Evolutionary conservation across 805 yeast species (phyloP), one percentile per base, ranked within the genome.

Genomic region (Millerago galiae): DNA sequence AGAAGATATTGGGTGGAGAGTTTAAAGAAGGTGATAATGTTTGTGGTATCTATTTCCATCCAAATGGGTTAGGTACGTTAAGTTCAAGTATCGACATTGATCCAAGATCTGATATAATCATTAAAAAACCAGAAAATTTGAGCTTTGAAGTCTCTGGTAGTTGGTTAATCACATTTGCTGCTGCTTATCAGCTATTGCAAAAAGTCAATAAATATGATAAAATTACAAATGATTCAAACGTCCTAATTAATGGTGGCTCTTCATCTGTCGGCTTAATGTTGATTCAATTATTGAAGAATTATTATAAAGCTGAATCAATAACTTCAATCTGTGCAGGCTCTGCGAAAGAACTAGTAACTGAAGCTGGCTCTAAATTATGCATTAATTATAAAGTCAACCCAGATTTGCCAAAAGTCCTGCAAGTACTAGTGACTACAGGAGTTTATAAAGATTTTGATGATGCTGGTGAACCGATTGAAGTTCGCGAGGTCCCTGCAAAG

Each of bases 211-310:
- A 43, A 52, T 50, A 24, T 62, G 40, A 34, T 21, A 33, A 21
- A 24, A 53, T 73, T 5, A 68, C 67, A 31, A 61, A 63, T 4
- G 65, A 66, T 9, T 61, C 77, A 2, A 73, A 71, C 43, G 74
- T 86, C 3, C 66, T 85, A 36, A 67, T 88, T 34, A 69, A 84
- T 46, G 96, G 96, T 41, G 95, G 84, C 14, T 79, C 86, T 2
- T 76, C 95, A 2, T 68, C 80, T n/a, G 85, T 83, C 9, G 95
- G 93, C 2, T 60, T 76, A 45, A 71, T 68, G 61, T 71, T 74
- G 5, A 67, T 79, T 28, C 89, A 82, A 56, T 53, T 85, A 24
- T 72, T 81, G 15, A 81, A 75, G 56, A 54, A 69, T 18, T 60
- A 66, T 47, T 75, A 67, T 50, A 65, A 71, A n/a, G 74, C 79